Evolutionary conservation across 805 yeast genomes (phyloP).

Genomic region (Teunomyces cretensis): DNA sequence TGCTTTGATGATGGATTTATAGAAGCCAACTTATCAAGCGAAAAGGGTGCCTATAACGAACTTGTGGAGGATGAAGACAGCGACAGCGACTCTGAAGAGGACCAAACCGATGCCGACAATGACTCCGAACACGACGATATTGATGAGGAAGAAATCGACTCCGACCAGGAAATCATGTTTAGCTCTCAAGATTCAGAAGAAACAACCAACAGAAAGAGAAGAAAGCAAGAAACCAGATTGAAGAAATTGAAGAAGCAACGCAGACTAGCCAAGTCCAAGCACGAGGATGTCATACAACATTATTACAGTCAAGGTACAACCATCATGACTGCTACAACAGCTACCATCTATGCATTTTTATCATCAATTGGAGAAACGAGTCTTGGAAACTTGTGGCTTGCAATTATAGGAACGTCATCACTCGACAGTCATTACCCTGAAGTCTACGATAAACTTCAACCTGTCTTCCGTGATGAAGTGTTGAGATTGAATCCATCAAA

Average conservation of each 20-base stretch:
- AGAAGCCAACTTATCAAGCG: constrained; percentile 55
- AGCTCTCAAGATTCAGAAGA: constrained; percentile 27
- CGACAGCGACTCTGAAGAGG: constrained; percentile 36
- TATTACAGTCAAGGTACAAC: constrained; percentile 87
- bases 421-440: constrained; percentile 71
- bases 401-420: constrained; percentile 86
- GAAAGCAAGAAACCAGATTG: constrained; percentile 25
- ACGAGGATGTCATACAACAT: constrained; percentile 60
- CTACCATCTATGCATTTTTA: constrained; percentile 76
- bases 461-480: constrained; percentile 80
- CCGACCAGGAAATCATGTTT: constrained; percentile 17
- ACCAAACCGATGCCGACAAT: constrained; percentile 27
- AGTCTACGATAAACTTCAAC: constrained; percentile 69
- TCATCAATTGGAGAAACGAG: constrained; percentile 82
- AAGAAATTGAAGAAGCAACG: constrained; percentile 38
- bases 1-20: constrained; percentile 88
- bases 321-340: constrained; percentile 68
- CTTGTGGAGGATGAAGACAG: constrained; percentile 42
- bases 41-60: constrained; percentile 60
- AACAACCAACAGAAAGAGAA: constrained; percentile 25
- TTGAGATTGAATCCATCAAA: constrained; percentile 55
- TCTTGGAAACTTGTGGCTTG: constrained; percentile 71
- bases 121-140: constrained; percentile 34
- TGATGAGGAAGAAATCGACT: constrained; percentile 20
- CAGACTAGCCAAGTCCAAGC: constrained; percentile 38